Base-by-base conservation (phyloP, 2,329 filamentous ascomycete genomes). In the Fusarium transvaalense region DNA sequence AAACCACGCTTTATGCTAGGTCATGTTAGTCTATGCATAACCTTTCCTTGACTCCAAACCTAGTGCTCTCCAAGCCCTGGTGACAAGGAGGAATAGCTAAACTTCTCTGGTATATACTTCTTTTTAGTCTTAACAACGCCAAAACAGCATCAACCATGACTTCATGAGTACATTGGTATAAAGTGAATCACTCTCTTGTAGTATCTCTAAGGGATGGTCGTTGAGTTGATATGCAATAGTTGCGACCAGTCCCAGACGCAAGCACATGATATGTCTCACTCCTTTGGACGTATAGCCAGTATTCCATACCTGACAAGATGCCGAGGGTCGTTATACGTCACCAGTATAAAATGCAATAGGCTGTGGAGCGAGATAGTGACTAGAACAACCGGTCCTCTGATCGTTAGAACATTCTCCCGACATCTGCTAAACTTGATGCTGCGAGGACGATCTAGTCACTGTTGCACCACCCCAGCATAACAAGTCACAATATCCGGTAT, bases 401-500 rank as follows among this genome's bases (percentile, higher is more conserved):
- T 37, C 35, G n/a, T n/a, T 21, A 23, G 5, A n/a, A 10, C 15
- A n/a, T 25, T 25, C 10, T 3, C 4, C n/a, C 42, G 12, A 14
- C 17, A 19, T 21, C 8, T 14, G 5, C 12, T 31, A 12, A 19
- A 5, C 10, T 14, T 4, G 6, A 17, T 17, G 2, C 3, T 7
- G n/a, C 0, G 3, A 29, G 17, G 8, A 14, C 7, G 1, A 45
- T 29, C 2, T 45, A 45, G 27, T 29, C 2, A 13, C 42, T 31
- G 17, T 37, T 37, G 34, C 6, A 8, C 17, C 8, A 37, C 34
- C 15, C 14, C 6, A 37, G 34, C 17, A 37, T 10, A 37, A 37
- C 34, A 37, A 37, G 34, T 37, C 17, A 37, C 15, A n/a, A 37
- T 27, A 61, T 75, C 74, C 74, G 74, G 74, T 76, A 76, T 76